Evolutionary conservation across 345 rosid species (phyloP), one percentile per base, ranked within the genome.

Genomic region (Populus euphratica): DNA sequence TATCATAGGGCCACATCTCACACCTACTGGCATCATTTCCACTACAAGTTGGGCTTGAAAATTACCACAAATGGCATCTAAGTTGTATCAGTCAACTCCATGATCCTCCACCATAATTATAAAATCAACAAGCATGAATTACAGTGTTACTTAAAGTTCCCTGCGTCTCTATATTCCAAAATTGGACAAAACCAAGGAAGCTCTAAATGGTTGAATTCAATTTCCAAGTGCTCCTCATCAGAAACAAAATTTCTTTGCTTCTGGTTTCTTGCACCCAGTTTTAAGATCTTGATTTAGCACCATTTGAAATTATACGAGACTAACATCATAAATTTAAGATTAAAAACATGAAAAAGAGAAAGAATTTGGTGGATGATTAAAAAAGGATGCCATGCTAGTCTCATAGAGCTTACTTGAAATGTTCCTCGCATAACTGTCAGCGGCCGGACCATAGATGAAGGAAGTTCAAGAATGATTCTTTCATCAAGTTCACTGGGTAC

Each of bases 401-500:
- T 49, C 39, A 66, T 64, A 68, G 41, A 79, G 84, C 90, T 81
- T 90, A 92, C 99, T 79, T 96, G 99, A 84, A 94, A 92, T 73
- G 91, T 96, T 89, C 99, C 99, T 70, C 79, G 90, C 74, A 89
- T 83, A 83, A 92, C 96, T 83, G 91, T 84, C 77, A 94, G 84
- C 4, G 97, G 97, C 67, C 97, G 91, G 83, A 96, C 97, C 98
- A 96, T 96, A 62, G 98, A 92, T 74, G 98, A 86, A 74, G 95
- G 87, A 85, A 94, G 89, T 86, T 94, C 99, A 83, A 92, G 88
- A 88, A 92, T 86, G 73, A 96, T 92, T 82, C 95, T 89, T 87
- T 92, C 99, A 83, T 96, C 92, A 73, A 85, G 88, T 83, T 94
- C 95, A 81, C 95, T 89, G 65, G 97, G 97, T 79, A 91, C 88